Conservation (phyloP, 176 grass and related monocot genomes). For the Eragrostis curvula region DNA sequence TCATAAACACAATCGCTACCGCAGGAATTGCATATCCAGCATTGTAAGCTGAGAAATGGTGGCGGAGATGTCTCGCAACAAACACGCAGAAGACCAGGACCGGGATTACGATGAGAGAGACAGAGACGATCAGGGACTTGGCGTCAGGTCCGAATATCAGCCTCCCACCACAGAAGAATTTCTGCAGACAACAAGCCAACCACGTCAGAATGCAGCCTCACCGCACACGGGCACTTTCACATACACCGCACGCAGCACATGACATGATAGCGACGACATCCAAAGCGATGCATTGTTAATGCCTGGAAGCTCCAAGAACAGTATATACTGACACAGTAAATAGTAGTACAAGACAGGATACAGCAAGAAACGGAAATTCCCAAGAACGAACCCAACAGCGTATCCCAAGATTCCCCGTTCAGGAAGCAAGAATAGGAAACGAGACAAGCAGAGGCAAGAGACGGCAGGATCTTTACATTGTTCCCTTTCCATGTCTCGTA, state of each 20-base stretch:
- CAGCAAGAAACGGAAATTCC: slow-evolving; percentile 45
- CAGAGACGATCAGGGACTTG: slow-evolving; percentile 65
- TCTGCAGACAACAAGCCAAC: slow-evolving; percentile 56
- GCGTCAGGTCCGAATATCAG: slow-evolving; percentile 90
- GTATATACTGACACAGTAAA: neutral
- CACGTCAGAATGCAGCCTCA: slow-evolving; percentile 2
- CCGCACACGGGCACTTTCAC: slow-evolving; percentile 24
- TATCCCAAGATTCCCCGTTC: slow-evolving; percentile 6
- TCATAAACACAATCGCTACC: slow-evolving; percentile 57
- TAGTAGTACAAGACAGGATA: neutral
- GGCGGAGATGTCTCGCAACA: slow-evolving; percentile 70
- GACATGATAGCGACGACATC: neutral
- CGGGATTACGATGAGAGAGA: slow-evolving; percentile 75
- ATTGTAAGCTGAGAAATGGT: slow-evolving; percentile 65
- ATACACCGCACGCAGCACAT: neutral
- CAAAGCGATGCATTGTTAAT: slow-evolving; percentile 9
- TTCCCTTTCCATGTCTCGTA: slow-evolving; percentile 90
- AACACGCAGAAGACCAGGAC: slow-evolving; percentile 81
- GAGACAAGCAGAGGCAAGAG: neutral
- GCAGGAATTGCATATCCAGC: slow-evolving; percentile 67
- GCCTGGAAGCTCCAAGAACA: slow-evolving; percentile 15
- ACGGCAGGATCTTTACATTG: slow-evolving; percentile 68
- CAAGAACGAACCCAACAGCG: neutral
- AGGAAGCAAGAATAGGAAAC: neutral
- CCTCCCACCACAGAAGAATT: slow-evolving; percentile 73